Evolutionary conservation across 768 basidiomycete genomes (phyloP).

Genomic region (Leccinum subgranulosum): DNA sequence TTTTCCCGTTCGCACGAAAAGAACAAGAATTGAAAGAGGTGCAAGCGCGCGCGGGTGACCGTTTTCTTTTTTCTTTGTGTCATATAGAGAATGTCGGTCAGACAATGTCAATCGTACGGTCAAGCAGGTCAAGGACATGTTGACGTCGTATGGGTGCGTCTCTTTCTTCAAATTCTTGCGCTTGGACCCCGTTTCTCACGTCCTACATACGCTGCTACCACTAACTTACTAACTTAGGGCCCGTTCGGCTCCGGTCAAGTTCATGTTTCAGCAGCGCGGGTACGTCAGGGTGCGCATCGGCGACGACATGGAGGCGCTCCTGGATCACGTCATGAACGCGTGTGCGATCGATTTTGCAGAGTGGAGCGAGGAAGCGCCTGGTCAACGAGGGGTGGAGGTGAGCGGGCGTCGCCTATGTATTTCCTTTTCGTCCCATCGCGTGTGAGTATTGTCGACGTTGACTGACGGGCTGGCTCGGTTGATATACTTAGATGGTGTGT

Average conservation of each 20-base stretch:
- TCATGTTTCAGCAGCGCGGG: conserved; percentile 59
- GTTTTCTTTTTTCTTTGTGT: neutral
- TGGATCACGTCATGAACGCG: conserved; percentile 39
- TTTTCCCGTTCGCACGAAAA: no score
- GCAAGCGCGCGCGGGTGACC: neutral
- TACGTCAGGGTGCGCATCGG: conserved; percentile 44
- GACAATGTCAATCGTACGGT: conserved; percentile 64
- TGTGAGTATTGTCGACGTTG: neutral
- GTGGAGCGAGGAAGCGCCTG: conserved; percentile 29
- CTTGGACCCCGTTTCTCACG: no score
- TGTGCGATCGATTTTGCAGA: conserved; percentile 47
- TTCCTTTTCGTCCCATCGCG: neutral
- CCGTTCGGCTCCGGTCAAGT: conserved; percentile 60
- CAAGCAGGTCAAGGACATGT: conserved; percentile 50
- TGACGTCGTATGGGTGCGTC: conserved; percentile 45
- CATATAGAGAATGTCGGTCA: conserved; percentile 53
- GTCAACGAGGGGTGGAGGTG: conserved; percentile 35
- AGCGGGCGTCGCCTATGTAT: conserved; percentile 6
- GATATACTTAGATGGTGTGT: conserved; percentile 43
- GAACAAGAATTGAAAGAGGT: neutral
- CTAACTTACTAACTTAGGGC: conserved; percentile 37
- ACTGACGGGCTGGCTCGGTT: no score
- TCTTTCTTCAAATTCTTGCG: neutral
- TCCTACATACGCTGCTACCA: no score
- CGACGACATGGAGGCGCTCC: conserved; percentile 32